These are phyloP conservation scores for Nakazawaea laoshanensis DNA, from an alignment of 805 yeast genomes.

Conservation along the genomic window DNA sequence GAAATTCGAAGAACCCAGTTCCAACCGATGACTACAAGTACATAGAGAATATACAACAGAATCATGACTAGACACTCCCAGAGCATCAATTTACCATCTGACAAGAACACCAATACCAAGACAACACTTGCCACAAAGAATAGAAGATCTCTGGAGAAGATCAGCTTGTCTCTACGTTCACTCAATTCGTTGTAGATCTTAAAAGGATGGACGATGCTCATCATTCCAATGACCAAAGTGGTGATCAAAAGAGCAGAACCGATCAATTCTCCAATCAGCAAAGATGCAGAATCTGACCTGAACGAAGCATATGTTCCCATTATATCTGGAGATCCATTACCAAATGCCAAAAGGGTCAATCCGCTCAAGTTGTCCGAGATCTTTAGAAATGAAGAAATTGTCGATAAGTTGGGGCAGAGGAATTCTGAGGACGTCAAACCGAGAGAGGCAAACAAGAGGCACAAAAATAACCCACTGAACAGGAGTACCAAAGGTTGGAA, in stretches of 20 bases:
- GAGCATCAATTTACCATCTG: constrained; percentile 43
- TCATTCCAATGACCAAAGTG: constrained; percentile 71
- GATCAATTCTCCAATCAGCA: constrained; percentile 85
- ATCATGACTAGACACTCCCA: constrained; percentile 51
- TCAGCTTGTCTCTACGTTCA: constrained; percentile 23
- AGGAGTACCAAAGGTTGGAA: constrained; percentile 16
- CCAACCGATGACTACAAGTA: constrained; percentile 36
- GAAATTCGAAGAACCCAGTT: constrained; percentile 22
- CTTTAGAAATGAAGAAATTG: constrained; percentile 53
- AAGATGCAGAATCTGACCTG: constrained; percentile 52
- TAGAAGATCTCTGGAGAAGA: constrained; percentile 53
- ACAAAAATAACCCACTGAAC: constrained; percentile 19
- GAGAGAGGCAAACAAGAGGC: constrained; percentile 52
- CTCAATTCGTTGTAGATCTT: constrained; percentile 24
- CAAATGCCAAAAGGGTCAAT: constrained; percentile 79
- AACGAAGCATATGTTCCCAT: constrained; percentile 80
- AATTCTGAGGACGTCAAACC: constrained; percentile 82
- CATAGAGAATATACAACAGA: constrained; percentile 51
- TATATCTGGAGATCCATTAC: constrained; percentile 90
- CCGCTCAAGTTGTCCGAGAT: constrained; percentile 83
- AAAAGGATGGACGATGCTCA: constrained; percentile 64
- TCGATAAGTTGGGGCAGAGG: constrained; percentile 72
- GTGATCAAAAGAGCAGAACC: constrained; percentile 85
- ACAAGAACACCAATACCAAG: constrained; percentile 37
- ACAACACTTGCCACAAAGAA: constrained; percentile 49